These are phyloP conservation scores for Verticillium albo-atrum DNA, from an alignment of 2,329 filamentous ascomycete genomes.

Conservation along the genomic window DNA sequence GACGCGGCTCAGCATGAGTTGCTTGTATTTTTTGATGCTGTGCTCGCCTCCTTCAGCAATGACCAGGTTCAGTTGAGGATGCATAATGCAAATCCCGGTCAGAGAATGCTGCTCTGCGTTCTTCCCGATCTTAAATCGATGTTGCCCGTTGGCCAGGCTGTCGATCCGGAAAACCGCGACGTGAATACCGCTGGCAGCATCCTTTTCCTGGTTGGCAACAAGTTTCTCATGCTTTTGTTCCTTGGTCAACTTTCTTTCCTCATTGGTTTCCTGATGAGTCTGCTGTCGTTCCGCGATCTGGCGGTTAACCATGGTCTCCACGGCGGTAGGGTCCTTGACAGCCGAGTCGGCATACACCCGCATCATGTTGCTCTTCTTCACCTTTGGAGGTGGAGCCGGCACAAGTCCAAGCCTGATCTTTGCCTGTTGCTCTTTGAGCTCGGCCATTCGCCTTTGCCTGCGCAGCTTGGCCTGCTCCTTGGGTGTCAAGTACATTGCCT, in stretches of 20 bases:
- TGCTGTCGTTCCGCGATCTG: conserved; percentile 85
- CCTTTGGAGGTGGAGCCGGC: conserved; percentile 87
- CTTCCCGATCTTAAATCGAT: conserved; percentile 87
- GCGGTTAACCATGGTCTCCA: conserved; percentile 87
- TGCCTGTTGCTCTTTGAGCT: conserved; percentile 92
- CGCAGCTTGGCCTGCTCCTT: conserved; percentile 91
- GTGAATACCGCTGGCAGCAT: conserved; percentile 80
- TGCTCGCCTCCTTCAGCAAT: conserved; percentile 88
- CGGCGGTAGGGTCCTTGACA: conserved; percentile 94
- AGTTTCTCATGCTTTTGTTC: conserved; percentile 85
- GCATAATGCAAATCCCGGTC: conserved; percentile 86
- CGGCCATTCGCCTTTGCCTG: conserved; percentile 83
- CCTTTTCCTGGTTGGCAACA: conserved; percentile 74
- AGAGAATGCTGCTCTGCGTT: conserved; percentile 88
- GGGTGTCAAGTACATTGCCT: conserved; percentile 87
- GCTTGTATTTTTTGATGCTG: conserved; percentile 80
- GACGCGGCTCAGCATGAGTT: conserved; percentile 89
- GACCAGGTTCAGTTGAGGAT: conserved; percentile 83
- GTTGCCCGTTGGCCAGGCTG: conserved; percentile 85
- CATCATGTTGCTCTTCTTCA: conserved; percentile 98
- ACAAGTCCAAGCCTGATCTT: conserved; percentile 90
- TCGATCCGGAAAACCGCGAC: conserved; percentile 86
- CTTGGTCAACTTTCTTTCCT: conserved; percentile 81
- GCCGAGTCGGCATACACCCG: conserved; percentile 58
- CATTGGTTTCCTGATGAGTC: conserved; percentile 73